phyloP scores from a whole-genome alignment of 2,329 filamentous ascomycete genomes.

The Exserohilum rostratum region DNA sequence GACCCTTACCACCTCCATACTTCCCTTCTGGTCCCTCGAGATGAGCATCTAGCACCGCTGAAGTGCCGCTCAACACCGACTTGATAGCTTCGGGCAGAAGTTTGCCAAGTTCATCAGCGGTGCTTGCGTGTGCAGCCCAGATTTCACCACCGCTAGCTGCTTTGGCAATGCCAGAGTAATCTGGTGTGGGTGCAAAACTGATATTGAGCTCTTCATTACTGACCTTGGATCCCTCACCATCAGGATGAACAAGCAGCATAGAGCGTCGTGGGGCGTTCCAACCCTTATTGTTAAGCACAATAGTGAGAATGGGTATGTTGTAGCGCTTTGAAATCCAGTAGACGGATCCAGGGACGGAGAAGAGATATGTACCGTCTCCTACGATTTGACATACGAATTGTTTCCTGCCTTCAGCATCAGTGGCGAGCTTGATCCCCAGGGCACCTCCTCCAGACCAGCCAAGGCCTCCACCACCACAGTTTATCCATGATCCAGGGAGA shows the following conservation, averaged over 20 bases:
- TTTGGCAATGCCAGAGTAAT: slow-evolving; percentile 71
- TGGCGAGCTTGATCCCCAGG: slow-evolving; percentile 76
- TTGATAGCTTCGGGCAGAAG: slow-evolving; percentile 64
- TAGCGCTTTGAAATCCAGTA: slow-evolving; percentile 73
- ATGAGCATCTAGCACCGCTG: slow-evolving; percentile 68
- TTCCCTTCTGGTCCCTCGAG: slow-evolving; percentile 63
- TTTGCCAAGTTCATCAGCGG: slow-evolving; percentile 60
- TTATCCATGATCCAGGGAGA: slow-evolving; percentile 75
- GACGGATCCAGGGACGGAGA: slow-evolving; percentile 68
- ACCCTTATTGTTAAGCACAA: slow-evolving; percentile 73
- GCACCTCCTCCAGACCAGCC: slow-evolving; percentile 80
- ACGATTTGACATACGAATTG: slow-evolving; percentile 59
- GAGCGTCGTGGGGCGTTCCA: slow-evolving; percentile 71
- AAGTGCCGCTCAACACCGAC: slow-evolving; percentile 61
- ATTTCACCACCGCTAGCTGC: slow-evolving; percentile 67
- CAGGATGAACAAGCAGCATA: slow-evolving; percentile 68
- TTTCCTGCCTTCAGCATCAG: slow-evolving; percentile 55
- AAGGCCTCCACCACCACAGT: slow-evolving; percentile 79
- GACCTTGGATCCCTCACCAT: slow-evolving; percentile 66
- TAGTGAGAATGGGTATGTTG: slow-evolving; percentile 68
- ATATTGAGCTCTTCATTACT: slow-evolving; percentile 71
- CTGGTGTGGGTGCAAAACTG: slow-evolving; percentile 68
- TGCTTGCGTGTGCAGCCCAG: slow-evolving; percentile 66
- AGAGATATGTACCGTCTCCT: slow-evolving; percentile 71
- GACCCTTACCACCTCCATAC: slow-evolving; percentile 49